Evolutionary conservation across 176 grass and related monocot genomes (phyloP), one percentile per base, ranked within the genome.

Genomic region (Calamus simplicifolius): DNA sequence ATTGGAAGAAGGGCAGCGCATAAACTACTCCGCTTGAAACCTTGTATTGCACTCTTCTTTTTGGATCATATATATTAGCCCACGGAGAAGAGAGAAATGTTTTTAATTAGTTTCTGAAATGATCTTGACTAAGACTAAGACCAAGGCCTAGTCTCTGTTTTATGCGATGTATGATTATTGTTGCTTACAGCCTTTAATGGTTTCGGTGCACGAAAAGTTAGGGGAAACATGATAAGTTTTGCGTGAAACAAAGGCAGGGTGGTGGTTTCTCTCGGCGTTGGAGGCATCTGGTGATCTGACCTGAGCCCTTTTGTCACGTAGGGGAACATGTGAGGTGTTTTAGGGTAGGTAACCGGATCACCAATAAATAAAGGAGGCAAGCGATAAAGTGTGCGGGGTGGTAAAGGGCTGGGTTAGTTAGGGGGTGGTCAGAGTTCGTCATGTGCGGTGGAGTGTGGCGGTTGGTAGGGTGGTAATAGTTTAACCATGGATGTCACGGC

Each of bases 161-260:
- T 27, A 29, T 26, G 25, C 3, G 14, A 17, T 29, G 35, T 28
- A 2, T 30, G 29, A 16, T 31, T 62, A 16, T 31, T 62, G 17
- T 54, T 17, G 29, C 10, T 16, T 66, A 16, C 4, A 29, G 38
- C 65, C 18, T 26, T 15, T 18, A 59, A 13, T 61, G 15, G 29
- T 2, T 12, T 48, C n/a, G 48, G 16, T 70, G 21, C 55, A 53
- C 63, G 59, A 55, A 35, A 52, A 28, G 4, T 8, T 14, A 68
- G 25, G n/a, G 54, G 48, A 54, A 56, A 62, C 50, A 25, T 62
- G 63, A 68, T 69, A 49, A 49, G 57, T 69, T 62, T 62, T 56
- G 70, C 57, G 63, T 12, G 51, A 25, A 80, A 79, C 54, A 5
- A 60, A 59, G 57, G 57, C 12, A 0, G 3, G 29, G 29, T 31